Evolutionary conservation across 768 basidiomycete species (phyloP).

Genomic region (Hericium erinaceus): DNA sequence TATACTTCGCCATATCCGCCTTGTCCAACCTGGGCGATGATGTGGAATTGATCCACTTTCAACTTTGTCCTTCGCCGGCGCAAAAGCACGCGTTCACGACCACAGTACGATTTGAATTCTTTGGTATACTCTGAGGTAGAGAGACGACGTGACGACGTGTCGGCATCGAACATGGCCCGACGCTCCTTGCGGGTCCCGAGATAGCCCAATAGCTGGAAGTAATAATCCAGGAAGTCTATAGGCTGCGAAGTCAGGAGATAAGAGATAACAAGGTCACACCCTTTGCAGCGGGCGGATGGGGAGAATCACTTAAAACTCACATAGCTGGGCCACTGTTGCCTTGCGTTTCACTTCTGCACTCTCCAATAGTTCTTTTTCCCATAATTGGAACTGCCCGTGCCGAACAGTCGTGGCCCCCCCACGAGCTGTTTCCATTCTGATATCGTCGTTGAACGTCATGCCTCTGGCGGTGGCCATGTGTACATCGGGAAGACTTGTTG

Average conservation of each 20-base stretch:
- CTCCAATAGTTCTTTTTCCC: conserved; percentile 82
- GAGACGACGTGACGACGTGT: conserved; percentile 64
- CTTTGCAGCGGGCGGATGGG: not conserved
- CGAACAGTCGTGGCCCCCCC: conserved; percentile 41
- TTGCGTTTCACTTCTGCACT: conserved; percentile 88
- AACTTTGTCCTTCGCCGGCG: conserved; percentile 89
- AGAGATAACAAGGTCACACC: not conserved
- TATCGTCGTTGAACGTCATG: conserved; percentile 40
- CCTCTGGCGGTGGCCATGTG: conserved; percentile 60
- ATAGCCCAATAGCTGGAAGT: conserved; percentile 92
- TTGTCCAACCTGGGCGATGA: conserved; percentile 97
- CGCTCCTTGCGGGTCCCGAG: conserved; percentile 80
- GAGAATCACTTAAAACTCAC: conserved; percentile 34
- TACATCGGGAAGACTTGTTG: conserved; percentile 37
- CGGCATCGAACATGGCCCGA: conserved; percentile 70
- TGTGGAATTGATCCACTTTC: conserved; percentile 91
- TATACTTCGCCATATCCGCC: conserved; percentile 99
- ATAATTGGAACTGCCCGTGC: conserved; percentile 48
- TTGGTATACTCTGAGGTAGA: conserved; percentile 45
- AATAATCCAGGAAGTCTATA: conserved; percentile 93
- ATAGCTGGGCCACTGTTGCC: conserved; percentile 94
- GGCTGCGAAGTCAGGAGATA: not conserved
- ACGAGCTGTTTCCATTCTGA: conserved; percentile 61
- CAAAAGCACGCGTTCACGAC: conserved; percentile 88
- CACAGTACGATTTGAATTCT: conserved; percentile 90